A percentile compares a stretch with the other conserved stretches of the same genome.
These are phyloP conservation scores for Dactylonectria estremocensis DNA, from an alignment of 2,329 filamentous ascomycete species.

Conservation along the genomic window DNA sequence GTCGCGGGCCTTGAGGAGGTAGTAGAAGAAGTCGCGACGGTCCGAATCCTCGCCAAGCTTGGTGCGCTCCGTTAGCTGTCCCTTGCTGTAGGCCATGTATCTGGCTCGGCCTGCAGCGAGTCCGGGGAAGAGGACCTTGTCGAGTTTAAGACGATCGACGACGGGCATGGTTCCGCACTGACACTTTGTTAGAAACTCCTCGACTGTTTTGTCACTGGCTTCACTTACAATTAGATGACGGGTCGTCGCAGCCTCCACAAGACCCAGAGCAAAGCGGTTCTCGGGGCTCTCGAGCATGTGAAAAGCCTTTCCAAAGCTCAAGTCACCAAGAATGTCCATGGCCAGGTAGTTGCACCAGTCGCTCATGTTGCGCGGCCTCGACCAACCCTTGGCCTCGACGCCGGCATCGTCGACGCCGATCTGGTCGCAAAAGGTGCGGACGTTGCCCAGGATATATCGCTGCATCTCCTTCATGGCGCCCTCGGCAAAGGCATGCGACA, in stretches of 20 bases:
- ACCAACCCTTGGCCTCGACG: slow-evolving; percentile 70
- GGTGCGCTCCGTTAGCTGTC: slow-evolving; percentile 77
- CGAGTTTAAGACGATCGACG: slow-evolving; percentile 75
- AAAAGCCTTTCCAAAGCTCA: slow-evolving; percentile 75
- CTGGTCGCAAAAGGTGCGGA: slow-evolving; percentile 76
- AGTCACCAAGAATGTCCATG: slow-evolving; percentile 74
- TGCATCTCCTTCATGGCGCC: slow-evolving; percentile 78
- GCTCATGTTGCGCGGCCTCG: slow-evolving; percentile 72
- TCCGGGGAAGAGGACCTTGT: slow-evolving; percentile 77
- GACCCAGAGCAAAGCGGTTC: slow-evolving; percentile 76
- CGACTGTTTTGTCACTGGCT: neutral
- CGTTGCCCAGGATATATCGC: slow-evolving; percentile 75
- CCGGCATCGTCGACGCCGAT: slow-evolving; percentile 61
- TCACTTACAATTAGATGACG: slow-evolving; percentile 77
- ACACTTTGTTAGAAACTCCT: slow-evolving; percentile 10
- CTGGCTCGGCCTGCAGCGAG: slow-evolving; percentile 77
- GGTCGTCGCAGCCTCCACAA: slow-evolving; percentile 78
- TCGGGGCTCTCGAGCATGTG: slow-evolving; percentile 72
- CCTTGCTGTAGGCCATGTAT: slow-evolving; percentile 80
- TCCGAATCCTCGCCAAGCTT: slow-evolving; percentile 76
- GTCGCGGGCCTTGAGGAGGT: slow-evolving; percentile 79
- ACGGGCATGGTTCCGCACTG: slow-evolving; percentile 83
- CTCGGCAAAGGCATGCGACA: slow-evolving; percentile 81
- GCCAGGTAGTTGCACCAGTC: slow-evolving; percentile 75
- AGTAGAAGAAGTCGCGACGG: slow-evolving; percentile 83